These are phyloP conservation scores for Ophiostoma montium DNA, from an alignment of 2,329 filamentous ascomycete species.

Conservation along the genomic window DNA sequence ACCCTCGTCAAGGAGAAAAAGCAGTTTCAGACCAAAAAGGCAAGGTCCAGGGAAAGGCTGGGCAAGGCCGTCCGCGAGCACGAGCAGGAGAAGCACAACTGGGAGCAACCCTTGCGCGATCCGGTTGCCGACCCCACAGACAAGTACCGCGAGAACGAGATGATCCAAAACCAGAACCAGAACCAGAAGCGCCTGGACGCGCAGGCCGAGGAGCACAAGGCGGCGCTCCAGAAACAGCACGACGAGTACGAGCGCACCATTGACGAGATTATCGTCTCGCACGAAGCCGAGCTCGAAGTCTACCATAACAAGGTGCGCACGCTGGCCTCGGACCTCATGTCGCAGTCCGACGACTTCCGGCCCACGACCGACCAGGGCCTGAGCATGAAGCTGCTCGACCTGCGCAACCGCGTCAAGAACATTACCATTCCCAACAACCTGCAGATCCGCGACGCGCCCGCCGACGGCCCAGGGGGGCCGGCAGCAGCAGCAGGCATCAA, in stretches of 20 bases:
- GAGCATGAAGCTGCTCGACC: slow-evolving; percentile 10
- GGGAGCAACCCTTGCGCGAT: too few relatives aligned
- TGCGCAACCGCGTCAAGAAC: slow-evolving; percentile 13
- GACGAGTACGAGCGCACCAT: slow-evolving; percentile 4
- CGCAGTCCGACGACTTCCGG: slow-evolving; percentile 16
- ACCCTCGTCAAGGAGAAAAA: too few relatives aligned
- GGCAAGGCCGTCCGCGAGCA: too few relatives aligned
- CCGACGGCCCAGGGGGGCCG: neutral
- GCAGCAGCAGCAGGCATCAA: neutral
- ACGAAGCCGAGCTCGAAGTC: slow-evolving; percentile 5
- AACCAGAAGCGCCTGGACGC: neutral
- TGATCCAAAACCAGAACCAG: neutral
- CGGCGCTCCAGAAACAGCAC: neutral
- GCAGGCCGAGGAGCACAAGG: neutral
- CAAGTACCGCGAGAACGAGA: neutral
- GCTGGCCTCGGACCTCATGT: slow-evolving; percentile 14
- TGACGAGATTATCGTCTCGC: slow-evolving; percentile 4
- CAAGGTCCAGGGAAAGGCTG: too few relatives aligned
- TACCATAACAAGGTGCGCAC: slow-evolving; percentile 10
- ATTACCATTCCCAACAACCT: slow-evolving; percentile 13
- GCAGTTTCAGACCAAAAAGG: too few relatives aligned
- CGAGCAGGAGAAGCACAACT: too few relatives aligned
- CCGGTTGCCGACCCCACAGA: too few relatives aligned
- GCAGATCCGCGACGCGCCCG: neutral
- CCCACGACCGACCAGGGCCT: slow-evolving; percentile 15